Percentiles rank a stretch among this genome's conserved stretches.
Evolutionary conservation across 1,139 yeast genomes (phyloP).

Genomic region (Candida tetrigidarum): DNA sequence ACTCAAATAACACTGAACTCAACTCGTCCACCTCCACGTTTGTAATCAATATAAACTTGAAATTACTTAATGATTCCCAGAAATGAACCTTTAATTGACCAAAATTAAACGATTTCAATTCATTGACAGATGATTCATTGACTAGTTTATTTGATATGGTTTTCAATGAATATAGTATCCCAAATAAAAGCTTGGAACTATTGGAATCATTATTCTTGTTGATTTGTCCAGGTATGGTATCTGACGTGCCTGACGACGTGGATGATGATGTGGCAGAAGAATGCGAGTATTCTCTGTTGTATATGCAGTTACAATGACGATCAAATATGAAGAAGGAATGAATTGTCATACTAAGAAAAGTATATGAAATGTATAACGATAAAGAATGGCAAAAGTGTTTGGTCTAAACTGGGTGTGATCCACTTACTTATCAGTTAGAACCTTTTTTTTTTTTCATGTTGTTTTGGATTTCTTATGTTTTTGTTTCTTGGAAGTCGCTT

Average conservation of each 20-base stretch:
- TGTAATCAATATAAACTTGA: slow-evolving; percentile 75
- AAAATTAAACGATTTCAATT: slow-evolving; percentile 69
- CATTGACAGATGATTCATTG: slow-evolving; percentile 39
- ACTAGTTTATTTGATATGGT: slow-evolving; percentile 72
- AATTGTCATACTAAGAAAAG: slow-evolving; percentile 32
- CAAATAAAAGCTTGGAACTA: slow-evolving; percentile 80
- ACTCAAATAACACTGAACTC: slow-evolving; percentile 61
- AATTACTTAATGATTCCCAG: slow-evolving; percentile 77
- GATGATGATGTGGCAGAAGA: not conserved
- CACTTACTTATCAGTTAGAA: too few relatives aligned
- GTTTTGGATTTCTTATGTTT: too few relatives aligned
- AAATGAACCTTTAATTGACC: slow-evolving; percentile 78
- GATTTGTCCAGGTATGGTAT: slow-evolving; percentile 38
- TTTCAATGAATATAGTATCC: slow-evolving; percentile 81
- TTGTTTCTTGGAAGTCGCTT: too few relatives aligned
- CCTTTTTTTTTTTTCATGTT: too few relatives aligned
- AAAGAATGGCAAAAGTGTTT: too few relatives aligned
- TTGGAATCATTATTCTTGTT: slow-evolving; percentile 65
- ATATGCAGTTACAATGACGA: slow-evolving; percentile 84
- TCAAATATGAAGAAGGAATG: slow-evolving; percentile 90
- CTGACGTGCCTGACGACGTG: slow-evolving; percentile 17
- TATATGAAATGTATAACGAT: too few relatives aligned
- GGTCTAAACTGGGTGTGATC: too few relatives aligned
- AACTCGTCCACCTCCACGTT: slow-evolving; percentile 68
- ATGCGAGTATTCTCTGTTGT: slow-evolving; percentile 63